These are phyloP conservation scores for Lactarius vividus DNA, from an alignment of 768 basidiomycete species.

Conservation along the genomic window DNA sequence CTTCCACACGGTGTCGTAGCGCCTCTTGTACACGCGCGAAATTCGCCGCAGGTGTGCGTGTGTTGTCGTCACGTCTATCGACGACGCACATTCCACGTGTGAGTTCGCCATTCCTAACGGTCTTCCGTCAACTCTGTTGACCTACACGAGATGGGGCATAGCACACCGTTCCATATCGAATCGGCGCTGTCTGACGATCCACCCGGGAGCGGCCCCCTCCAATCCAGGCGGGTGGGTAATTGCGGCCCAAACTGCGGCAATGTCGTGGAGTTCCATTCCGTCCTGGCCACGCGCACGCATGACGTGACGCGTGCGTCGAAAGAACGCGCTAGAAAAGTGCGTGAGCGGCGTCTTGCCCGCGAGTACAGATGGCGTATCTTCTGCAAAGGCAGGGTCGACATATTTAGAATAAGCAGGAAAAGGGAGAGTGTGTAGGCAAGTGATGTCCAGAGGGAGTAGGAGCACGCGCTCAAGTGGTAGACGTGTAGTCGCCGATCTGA, in stretches of 20 bases:
- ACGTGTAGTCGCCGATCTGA: conserved; percentile 44
- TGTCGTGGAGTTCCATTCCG: conserved; percentile 88
- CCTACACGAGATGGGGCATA: background rate
- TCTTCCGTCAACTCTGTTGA: background rate
- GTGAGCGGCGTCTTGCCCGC: conserved; percentile 54
- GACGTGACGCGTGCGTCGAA: conserved; percentile 69
- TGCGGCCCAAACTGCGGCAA: conserved; percentile 86
- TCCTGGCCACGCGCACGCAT: conserved; percentile 83
- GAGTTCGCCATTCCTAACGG: conserved; percentile 64
- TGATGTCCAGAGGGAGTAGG: conserved; percentile 78
- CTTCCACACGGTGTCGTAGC: conserved; percentile 40
- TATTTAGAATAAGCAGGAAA: conserved; percentile 57
- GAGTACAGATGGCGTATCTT: conserved; percentile 48
- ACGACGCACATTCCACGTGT: conserved; percentile 88
- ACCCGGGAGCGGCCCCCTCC: conserved; percentile 44
- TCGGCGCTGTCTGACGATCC: conserved; percentile 41
- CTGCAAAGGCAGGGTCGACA: conserved; percentile 63
- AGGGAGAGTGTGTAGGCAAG: conserved; percentile 73
- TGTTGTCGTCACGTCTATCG: conserved; percentile 70
- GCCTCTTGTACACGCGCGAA: conserved; percentile 60
- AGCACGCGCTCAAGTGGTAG: conserved; percentile 67
- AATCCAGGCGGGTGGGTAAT: conserved; percentile 58
- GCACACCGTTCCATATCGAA: conserved; percentile 27
- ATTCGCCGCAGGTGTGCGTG: conserved; percentile 63
- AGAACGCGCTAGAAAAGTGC: conserved; percentile 79